phyloP scores from a whole-genome alignment of 2,329 filamentous ascomycete species.

The Penicillium sclerotigenum region DNA sequence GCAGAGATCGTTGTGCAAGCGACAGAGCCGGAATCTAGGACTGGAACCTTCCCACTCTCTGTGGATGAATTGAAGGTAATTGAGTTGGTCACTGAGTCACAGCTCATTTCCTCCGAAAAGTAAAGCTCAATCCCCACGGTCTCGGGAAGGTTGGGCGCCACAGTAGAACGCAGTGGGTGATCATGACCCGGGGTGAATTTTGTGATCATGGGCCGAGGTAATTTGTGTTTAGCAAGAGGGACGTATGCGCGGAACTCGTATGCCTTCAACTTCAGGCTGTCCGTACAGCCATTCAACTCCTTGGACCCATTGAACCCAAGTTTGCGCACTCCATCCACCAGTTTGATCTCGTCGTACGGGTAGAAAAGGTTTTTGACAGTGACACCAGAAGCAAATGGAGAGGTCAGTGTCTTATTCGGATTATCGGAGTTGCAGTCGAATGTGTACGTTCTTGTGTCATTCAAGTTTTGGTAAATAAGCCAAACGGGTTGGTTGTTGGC shows the following conservation, averaged over 20 bases:
- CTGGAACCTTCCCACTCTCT: constrained; percentile 43
- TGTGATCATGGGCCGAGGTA: constrained; percentile 57
- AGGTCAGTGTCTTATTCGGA: constrained; percentile 50
- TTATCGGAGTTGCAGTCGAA: constrained; percentile 54
- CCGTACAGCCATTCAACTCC: constrained; percentile 54
- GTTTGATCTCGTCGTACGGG: constrained; percentile 54
- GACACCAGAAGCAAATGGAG: constrained; percentile 54
- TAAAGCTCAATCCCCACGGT: constrained; percentile 50
- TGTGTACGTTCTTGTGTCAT: constrained; percentile 50
- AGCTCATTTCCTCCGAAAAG: constrained; percentile 61
- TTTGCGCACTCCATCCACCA: constrained; percentile 46
- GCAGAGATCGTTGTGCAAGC: constrained; percentile 43
- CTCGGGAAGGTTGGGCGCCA: constrained; percentile 41
- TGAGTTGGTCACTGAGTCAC: constrained; percentile 49
- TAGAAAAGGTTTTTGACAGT: constrained; percentile 62
- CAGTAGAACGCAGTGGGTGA: constrained; percentile 51
- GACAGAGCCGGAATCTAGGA: constrained; percentile 45
- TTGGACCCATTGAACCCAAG: constrained; percentile 49
- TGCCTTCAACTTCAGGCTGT: constrained; percentile 50
- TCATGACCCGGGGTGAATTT: constrained; percentile 62
- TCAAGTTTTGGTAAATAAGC: constrained; percentile 47
- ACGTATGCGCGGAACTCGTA: constrained; percentile 63
- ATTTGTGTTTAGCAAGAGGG: constrained; percentile 48
- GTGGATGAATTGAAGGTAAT: constrained; percentile 55
- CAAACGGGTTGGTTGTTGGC: constrained; percentile 45